These are phyloP conservation scores for Rhytidiadelphus loreus DNA, from an alignment of 225 moss, liverwort and hornwort genomes.

Conservation along the genomic window DNA sequence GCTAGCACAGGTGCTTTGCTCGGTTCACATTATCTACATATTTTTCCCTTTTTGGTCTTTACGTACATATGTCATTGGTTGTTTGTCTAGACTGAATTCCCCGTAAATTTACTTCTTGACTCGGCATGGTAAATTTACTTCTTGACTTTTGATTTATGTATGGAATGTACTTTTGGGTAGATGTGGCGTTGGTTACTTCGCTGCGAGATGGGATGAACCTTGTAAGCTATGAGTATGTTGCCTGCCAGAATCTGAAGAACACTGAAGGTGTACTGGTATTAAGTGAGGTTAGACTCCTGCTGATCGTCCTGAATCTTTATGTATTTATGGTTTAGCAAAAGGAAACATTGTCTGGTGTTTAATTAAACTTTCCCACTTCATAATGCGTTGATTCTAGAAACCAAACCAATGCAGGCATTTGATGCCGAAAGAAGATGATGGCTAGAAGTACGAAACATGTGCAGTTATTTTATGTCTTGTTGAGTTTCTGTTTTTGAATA, in stretches of 20 bases:
- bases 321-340: not conserved
- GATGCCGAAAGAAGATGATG: not conserved
- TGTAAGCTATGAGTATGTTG: conserved; percentile 96
- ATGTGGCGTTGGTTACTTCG: conserved; percentile 85
- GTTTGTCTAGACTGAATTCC: not conserved
- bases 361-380: not conserved
- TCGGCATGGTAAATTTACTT: not conserved
- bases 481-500: not conserved
- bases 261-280: conserved; percentile 75
- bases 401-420: not conserved
- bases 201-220: conserved; percentile 98
- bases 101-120: not conserved
- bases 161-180: conserved; percentile 13
- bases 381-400: not conserved
- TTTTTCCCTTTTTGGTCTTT: not conserved
- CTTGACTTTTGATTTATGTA: not conserved
- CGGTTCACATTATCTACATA: not conserved
- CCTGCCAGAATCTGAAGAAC: conserved; percentile 79
- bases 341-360: not conserved
- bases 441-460: conserved; percentile 7
- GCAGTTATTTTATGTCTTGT: not conserved
- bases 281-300: conserved; percentile 51
- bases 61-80: not conserved
- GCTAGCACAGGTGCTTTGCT: conserved; percentile 58
- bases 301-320: not conserved